Base-by-base conservation (phyloP, 2,329 filamentous ascomycete genomes). In the Ramichloridium luteum region DNA sequence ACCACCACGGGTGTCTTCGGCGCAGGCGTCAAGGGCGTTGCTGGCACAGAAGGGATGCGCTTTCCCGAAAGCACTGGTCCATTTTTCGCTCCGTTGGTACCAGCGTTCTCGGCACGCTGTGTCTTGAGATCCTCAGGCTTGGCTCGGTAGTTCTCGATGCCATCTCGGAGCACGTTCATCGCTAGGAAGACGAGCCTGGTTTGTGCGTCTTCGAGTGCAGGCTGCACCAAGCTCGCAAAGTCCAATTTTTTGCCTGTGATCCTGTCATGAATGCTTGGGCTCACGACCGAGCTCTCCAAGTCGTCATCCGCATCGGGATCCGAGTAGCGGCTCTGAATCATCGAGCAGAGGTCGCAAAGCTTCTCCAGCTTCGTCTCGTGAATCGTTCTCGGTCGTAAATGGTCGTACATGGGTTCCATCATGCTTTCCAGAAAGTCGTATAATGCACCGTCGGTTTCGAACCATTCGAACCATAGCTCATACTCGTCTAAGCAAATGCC, bases 401-500 rank as follows among this genome's bases (percentile, higher is more conserved):
- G 64, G 44, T 80, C 75, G 45, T 77, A 78, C 16, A 80, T 59
- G 3, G 75, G 74, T 49, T 80, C 75, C 48, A 74, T 77, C 28
- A 80, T 61, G 12, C 72, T 67, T 49, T 80, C 75, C 1, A 80
- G 58, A 40, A 77, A 80, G 37, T 78, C 72, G 45, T 79, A 75
- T 5, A 77, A 50, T 2, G 68, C 71, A 15, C 64, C 68, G 36
- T 77, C 69, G 3, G 68, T 71, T 38, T 74, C 68, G 38, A 78
- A 76, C 73, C 72, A 77, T 49, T 77, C 70, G 4, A 63, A 62
- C 73, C 74, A 80, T 5, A 80, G 56, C 32, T 77, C 73, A 48
- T 74, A 75, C 49, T 80, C 75, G 41, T 80, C 75, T 32, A 75
- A 57, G 41, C 74, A 79, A 11, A 79, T 67, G 3, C 71, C 72